These are phyloP conservation scores for Macrophomina tecta DNA, from an alignment of 2,329 filamentous ascomycete genomes.

Conservation along the genomic window DNA sequence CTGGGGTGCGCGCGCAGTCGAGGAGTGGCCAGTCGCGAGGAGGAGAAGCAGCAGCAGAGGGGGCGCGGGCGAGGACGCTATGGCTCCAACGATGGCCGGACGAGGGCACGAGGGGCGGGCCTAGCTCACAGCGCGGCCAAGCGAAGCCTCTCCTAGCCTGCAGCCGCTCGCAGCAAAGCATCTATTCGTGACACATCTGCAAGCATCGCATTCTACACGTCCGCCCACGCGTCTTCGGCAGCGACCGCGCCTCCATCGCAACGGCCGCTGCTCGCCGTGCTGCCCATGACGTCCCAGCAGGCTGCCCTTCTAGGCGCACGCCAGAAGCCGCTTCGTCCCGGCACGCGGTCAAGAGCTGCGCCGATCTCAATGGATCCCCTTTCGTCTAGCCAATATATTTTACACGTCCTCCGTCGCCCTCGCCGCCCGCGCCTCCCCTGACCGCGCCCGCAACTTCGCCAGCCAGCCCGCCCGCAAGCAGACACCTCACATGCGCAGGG, in stretches of 20 bases:
- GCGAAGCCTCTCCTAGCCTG: constrained; percentile 21
- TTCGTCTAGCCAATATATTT: constrained; percentile 18
- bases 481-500: constrained; percentile 20
- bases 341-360: constrained; percentile 9
- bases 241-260: neutral
- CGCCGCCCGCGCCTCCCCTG: constrained; percentile 18
- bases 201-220: constrained; percentile 11
- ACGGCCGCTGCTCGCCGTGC: neutral
- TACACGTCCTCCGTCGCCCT: constrained; percentile 14
- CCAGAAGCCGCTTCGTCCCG: constrained; percentile 26
- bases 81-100: constrained; percentile 13
- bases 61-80: constrained; percentile 20
- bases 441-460: neutral
- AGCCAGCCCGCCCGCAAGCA: neutral
- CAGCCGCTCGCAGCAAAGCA: constrained; percentile 8
- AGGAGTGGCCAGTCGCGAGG: constrained; percentile 22
- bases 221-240: neutral
- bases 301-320: constrained; percentile 12
- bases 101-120: neutral
- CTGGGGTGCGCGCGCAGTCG: constrained; percentile 26
- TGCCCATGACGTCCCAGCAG: constrained; percentile 17
- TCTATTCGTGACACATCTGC: constrained; percentile 18
- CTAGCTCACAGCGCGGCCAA: constrained; percentile 21
- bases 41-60: constrained; percentile 24
- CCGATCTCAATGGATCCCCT: constrained; percentile 25